Percentiles rank a stretch among this genome's conserved stretches.
These are phyloP conservation scores for Corylus heterophylla DNA, from an alignment of 306 rosid species.

Conservation along the genomic window DNA sequence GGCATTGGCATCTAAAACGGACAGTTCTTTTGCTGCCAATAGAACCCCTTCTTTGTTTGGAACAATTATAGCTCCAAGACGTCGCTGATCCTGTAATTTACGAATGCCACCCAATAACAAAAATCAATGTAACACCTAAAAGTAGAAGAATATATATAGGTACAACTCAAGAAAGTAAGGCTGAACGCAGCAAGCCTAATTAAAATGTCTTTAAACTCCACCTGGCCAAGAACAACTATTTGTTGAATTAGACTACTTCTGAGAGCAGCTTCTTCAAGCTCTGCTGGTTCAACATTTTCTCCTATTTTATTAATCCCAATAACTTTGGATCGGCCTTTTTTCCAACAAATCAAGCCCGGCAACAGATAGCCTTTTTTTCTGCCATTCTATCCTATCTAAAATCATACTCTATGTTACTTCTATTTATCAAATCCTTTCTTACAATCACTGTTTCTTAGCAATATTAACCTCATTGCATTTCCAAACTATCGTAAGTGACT, in stretches of 20 bases:
- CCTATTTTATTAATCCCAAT: constrained; percentile 42
- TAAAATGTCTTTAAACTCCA: constrained; percentile 18
- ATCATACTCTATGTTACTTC: neutral
- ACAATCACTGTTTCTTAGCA: neutral
- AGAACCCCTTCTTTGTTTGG: constrained; percentile 84
- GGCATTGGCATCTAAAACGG: constrained; percentile 43
- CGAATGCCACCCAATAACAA: constrained; percentile 16
- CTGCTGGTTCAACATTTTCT: constrained; percentile 89
- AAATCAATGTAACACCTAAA: neutral
- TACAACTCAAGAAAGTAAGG: constrained; percentile 11
- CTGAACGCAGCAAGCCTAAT: neutral
- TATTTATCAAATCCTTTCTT: neutral
- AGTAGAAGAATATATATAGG: constrained; percentile 3
- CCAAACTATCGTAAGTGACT: neutral
- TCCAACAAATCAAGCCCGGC: no score
- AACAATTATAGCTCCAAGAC: constrained; percentile 88
- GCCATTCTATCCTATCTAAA: neutral
- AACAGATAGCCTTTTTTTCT: neutral
- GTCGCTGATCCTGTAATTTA: constrained; percentile 73
- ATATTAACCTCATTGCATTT: neutral
- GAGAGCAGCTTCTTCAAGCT: constrained; percentile 91
- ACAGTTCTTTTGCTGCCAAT: constrained; percentile 53
- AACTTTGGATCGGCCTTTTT: neutral
- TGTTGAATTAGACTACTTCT: constrained; percentile 82
- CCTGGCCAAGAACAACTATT: constrained; percentile 93